Base-by-base conservation (phyloP, 2,329 filamentous ascomycete species). In the Sclerotinia borealis region DNA sequence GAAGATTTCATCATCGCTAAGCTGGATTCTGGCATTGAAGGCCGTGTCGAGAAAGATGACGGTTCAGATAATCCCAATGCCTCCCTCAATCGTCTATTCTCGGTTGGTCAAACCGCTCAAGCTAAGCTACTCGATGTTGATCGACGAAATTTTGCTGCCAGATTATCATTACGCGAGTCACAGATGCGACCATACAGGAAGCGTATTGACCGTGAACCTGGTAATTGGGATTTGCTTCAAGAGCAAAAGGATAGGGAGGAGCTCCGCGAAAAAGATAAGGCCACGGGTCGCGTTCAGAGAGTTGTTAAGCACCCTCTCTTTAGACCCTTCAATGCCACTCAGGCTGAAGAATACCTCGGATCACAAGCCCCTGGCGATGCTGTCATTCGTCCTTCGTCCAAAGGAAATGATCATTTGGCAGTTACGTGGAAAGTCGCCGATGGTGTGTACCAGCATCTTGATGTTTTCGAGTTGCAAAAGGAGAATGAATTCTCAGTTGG, bases 231-330 rank as follows among this genome's bases (percentile, higher is more conserved):
- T 75, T 88, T 89, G 67, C 80, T 83, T 3, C 87, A 92, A 70
- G 95, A 99, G 76, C 82, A 85, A 22, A 84, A 87, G 51, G 95
- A 98, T 73, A 88, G 86, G 73, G 92, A 96, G 63, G 87, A 91
- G 63, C 80, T 95, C 67, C 86, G 89, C 62, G 92, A 96, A 75
- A 96, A 93, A 78, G 92, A 95, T 73, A 90, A 91, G 73, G 85
- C 85, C 13, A 91, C 91, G 22, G 92, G 91, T 17, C 91, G 95
- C 56, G 89, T 91, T 2, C 92, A 96, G 75, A 87, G 95, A 75
- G 95, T 99, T 65, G 95, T 99, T 80, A 99, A 99, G 76, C 95
- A 99, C 74, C 93, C 95, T 31, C 85, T 98, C 19, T 99, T 98
- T 84, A 90, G 89, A 70, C 89, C 92, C 0, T 98, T 96, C 82